Percentiles rank a stretch among this genome's conserved stretches.
Evolutionary conservation across 352 stramenopile species (phyloP).

Genomic region (Hyaloperonospora arabidopsidis): DNA sequence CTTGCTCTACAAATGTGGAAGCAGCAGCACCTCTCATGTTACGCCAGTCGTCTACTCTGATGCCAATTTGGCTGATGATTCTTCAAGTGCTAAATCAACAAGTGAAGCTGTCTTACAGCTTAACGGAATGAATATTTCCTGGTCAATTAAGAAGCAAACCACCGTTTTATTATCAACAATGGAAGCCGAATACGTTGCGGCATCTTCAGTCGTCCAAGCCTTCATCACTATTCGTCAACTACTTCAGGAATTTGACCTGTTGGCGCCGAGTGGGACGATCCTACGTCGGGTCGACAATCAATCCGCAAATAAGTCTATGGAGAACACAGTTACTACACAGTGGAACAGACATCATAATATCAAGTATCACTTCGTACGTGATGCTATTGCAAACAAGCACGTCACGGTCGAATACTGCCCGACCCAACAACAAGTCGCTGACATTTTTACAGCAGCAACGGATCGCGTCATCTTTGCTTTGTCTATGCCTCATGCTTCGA

Average conservation of each 20-base stretch:
- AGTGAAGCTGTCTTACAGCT: conserved; percentile 6
- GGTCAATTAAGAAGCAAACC: conserved; percentile 7
- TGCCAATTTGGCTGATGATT: conserved; percentile 8
- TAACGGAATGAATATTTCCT: conserved; percentile 10
- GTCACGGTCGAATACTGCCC: conserved; percentile 10
- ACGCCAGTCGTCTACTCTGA: conserved; percentile 5
- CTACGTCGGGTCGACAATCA: conserved; percentile 9
- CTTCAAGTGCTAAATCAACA: conserved; percentile 7
- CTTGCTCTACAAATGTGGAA: conserved; percentile 1
- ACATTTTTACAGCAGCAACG: conserved; percentile 8
- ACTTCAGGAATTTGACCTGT: conserved; percentile 2
- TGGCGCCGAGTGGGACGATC: not conserved
- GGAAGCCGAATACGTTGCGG: conserved; percentile 13
- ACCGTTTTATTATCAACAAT: conserved; percentile 10
- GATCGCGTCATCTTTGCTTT: conserved; percentile 1
- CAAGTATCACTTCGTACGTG: conserved; percentile 11
- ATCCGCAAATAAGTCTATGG: conserved; percentile 13
- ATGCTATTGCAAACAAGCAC: conserved; percentile 6
- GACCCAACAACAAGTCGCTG: conserved; percentile 10
- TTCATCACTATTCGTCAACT: conserved; percentile 11
- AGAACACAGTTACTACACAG: conserved; percentile 5
- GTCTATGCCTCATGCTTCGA: not conserved
- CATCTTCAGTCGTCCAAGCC: conserved; percentile 10
- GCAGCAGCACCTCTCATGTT: not conserved
- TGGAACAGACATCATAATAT: conserved; percentile 4